A percentile compares a stretch with the other conserved stretches of the same genome.
Conservation (phyloP, 805 yeast genomes). For the Candida maesae region DNA sequence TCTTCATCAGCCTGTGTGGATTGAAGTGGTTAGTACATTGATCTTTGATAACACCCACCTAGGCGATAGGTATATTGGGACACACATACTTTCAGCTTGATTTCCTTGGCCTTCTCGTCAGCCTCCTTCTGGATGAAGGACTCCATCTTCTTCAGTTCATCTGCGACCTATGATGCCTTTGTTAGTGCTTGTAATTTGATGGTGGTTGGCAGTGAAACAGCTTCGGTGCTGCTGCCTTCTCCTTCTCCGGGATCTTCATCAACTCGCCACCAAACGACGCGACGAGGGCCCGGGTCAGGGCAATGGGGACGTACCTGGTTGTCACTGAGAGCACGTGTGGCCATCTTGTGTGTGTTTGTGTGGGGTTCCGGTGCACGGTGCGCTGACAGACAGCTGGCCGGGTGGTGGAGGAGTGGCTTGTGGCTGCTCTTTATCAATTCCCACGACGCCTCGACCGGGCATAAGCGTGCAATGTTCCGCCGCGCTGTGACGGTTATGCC, state of each 20-base stretch:
- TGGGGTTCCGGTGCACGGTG: too few relatives aligned
- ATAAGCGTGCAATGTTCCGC: neutral
- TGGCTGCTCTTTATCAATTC: slow-evolving; percentile 13
- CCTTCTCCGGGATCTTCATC: neutral
- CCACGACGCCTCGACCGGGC: neutral
- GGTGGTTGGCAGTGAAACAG: neutral
- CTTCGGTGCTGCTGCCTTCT: neutral
- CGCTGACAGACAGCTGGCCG: too few relatives aligned
- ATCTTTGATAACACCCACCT: too few relatives aligned
- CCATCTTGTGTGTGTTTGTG: slow-evolving; percentile 24
- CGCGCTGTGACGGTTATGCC: slow-evolving; percentile 11
- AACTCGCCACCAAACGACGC: neutral
- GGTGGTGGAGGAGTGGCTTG: neutral
- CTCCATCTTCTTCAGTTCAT: slow-evolving; percentile 96
- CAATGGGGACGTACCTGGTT: slow-evolving; percentile 43
- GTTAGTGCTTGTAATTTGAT: slow-evolving; percentile 1
- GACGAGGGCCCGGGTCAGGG: neutral
- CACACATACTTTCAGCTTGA: slow-evolving; percentile 60
- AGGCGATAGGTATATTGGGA: neutral
- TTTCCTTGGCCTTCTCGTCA: slow-evolving; percentile 96
- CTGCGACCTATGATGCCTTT: slow-evolving; percentile 61
- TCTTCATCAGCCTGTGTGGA: slow-evolving; percentile 79
- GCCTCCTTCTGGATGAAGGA: slow-evolving; percentile 99
- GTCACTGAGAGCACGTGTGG: slow-evolving; percentile 40
- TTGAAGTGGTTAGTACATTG: slow-evolving; percentile 1